phyloP scores from a whole-genome alignment of 768 basidiomycete genomes.

The Boletus pseudopeckii region DNA sequence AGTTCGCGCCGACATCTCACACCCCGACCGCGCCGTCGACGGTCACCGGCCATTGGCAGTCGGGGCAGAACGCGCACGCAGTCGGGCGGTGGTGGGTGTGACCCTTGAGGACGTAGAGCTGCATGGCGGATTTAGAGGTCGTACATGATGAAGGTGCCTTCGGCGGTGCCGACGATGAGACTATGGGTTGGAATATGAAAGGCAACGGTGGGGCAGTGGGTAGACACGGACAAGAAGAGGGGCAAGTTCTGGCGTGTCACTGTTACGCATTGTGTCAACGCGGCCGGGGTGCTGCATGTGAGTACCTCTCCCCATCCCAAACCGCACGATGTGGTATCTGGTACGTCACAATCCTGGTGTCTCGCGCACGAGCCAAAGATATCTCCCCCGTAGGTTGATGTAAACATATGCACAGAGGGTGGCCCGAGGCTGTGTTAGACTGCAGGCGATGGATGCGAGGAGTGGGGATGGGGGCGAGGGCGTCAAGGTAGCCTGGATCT shows the following conservation, averaged over 20 bases:
- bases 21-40: too few species aligned
- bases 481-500: neutral
- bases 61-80: too few species aligned
- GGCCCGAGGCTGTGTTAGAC: too few species aligned
- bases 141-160: slow-evolving; percentile 93
- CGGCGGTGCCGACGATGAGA: slow-evolving; percentile 87
- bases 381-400: neutral
- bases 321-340: neutral
- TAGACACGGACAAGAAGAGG: too few species aligned
- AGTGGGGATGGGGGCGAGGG: neutral
- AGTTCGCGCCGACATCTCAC: too few species aligned
- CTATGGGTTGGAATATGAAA: slow-evolving; percentile 68
- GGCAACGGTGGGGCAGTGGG: too few species aligned
- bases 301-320: too few species aligned
- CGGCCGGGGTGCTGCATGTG: neutral
- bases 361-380: neutral
- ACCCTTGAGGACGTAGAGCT: slow-evolving; percentile 90
- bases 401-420: too few species aligned
- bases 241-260: slow-evolving; percentile 30
- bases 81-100: neutral
- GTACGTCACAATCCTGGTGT: neutral
- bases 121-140: slow-evolving; percentile 91
- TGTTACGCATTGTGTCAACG: neutral
- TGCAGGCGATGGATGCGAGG: too few species aligned
- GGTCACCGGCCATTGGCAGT: too few species aligned